A percentile compares a stretch with the other conserved stretches of the same genome.
These are phyloP conservation scores for Metschnikowia lachancei DNA, from an alignment of 805 yeast species.

Conservation along the genomic window DNA sequence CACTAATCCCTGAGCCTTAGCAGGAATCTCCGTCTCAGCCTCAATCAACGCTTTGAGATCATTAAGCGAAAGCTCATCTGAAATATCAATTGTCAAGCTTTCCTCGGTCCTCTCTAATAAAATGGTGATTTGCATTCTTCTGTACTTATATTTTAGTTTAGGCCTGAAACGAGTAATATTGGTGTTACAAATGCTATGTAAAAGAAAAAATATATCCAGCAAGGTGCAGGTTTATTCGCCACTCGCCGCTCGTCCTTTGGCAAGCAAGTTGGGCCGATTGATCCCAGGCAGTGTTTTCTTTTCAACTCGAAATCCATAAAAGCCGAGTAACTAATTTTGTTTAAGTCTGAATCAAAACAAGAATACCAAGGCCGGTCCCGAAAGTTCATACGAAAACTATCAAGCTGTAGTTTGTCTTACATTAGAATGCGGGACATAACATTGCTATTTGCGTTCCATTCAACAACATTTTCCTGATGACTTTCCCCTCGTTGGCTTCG, in stretches of 20 bases:
- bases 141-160: not conserved
- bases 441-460: conserved; percentile 73
- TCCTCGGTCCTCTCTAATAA: conserved; percentile 23
- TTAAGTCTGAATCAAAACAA: too few relatives aligned
- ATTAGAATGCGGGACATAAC: conserved; percentile 34
- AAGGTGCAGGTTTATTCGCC: conserved; percentile 6
- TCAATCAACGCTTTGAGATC: conserved; percentile 75
- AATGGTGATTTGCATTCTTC: conserved; percentile 19
- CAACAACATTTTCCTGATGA: conserved; percentile 57
- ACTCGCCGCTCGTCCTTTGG: not conserved
- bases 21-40: conserved; percentile 59
- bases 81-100: conserved; percentile 54
- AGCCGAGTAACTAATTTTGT: too few relatives aligned
- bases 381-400: too few relatives aligned
- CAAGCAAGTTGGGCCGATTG: not conserved
- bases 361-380: too few relatives aligned
- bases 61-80: conserved; percentile 56
- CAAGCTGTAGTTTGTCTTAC: not conserved
- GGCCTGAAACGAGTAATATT: not conserved
- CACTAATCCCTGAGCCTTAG: conserved; percentile 46
- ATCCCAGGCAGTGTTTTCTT: not conserved
- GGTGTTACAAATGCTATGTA: not conserved
- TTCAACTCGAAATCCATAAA: too few relatives aligned
- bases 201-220: not conserved
- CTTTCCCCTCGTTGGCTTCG: conserved; percentile 43